phyloP scores from a whole-genome alignment of 202 grass and related monocot genomes.

The Zoysia matrella region DNA sequence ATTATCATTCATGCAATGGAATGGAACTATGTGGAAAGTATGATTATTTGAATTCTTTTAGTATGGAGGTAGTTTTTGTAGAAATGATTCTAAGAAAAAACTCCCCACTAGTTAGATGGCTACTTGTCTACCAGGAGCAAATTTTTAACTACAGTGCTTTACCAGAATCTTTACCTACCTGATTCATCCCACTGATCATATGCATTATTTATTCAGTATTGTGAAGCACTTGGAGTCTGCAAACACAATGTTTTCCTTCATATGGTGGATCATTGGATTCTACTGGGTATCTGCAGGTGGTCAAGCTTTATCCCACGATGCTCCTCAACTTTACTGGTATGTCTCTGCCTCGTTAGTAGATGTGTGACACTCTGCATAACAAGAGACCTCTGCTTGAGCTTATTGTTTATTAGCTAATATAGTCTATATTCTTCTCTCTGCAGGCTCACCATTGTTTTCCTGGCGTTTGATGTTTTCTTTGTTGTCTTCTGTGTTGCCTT shows the following conservation, averaged over 20 bases:
- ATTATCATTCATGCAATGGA: neutral
- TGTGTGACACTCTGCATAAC: neutral
- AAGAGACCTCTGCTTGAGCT: neutral
- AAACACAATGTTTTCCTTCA: constrained; percentile 96
- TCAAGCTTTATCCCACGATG: constrained; percentile 59
- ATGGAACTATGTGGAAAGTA: neutral
- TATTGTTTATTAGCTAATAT: neutral
- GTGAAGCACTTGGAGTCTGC: constrained; percentile 85
- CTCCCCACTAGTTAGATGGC: constrained; percentile 1
- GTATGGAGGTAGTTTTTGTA: neutral
- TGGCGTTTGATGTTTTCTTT: constrained; percentile 82
- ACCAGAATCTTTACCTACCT: constrained; percentile 2
- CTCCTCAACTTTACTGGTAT: constrained; percentile 95
- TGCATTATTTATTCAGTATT: constrained; percentile 49
- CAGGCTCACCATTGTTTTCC: constrained; percentile 71
- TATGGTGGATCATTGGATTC: constrained; percentile 67
- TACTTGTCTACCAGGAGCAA: neutral
- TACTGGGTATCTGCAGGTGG: constrained; percentile 38
- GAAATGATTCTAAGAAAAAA: neutral
- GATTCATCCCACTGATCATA: constrained; percentile 23
- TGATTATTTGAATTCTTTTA: neutral
- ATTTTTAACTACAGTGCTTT: constrained; percentile 15
- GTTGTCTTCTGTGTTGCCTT: constrained; percentile 28
- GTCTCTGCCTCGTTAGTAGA: neutral
- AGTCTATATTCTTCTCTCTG: neutral